phyloP scores from a whole-genome alignment of 2,329 filamentous ascomycete species.

The Aspergillus proliferans region DNA sequence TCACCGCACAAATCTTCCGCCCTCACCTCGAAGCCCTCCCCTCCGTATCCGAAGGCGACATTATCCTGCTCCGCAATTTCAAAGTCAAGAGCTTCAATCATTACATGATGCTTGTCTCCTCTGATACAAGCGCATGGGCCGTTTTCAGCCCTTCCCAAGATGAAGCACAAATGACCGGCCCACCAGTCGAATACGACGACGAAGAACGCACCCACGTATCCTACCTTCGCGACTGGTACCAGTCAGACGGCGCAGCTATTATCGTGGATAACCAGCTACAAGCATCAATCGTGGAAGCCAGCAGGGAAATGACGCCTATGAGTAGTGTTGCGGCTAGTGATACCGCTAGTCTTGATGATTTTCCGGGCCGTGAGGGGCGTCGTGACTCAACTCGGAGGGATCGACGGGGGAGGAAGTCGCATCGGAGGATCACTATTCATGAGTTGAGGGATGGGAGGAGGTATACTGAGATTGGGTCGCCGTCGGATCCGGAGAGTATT shows the following conservation, averaged over 20 bases:
- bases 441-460: conserved; percentile 37
- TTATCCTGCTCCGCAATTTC: conserved; percentile 42
- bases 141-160: conserved; percentile 32
- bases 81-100: conserved; percentile 37
- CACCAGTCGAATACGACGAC: conserved; percentile 34
- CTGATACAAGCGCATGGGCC: conserved; percentile 41
- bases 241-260: conserved; percentile 27
- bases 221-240: conserved; percentile 38
- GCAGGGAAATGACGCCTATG: conserved; percentile 18
- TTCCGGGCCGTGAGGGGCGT: conserved; percentile 13
- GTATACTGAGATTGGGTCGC: conserved; percentile 37
- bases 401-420: conserved; percentile 24
- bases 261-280: conserved; percentile 32
- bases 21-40: conserved; percentile 36
- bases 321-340: conserved; percentile 26
- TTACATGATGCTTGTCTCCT: conserved; percentile 36
- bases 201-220: conserved; percentile 33
- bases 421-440: conserved; percentile 36
- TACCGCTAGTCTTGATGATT: conserved; percentile 22
- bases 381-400: conserved; percentile 19
- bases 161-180: conserved; percentile 27
- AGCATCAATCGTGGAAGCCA: conserved; percentile 25
- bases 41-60: conserved; percentile 31
- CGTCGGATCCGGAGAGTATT: conserved; percentile 31
- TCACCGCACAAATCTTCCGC: conserved; percentile 39